These are phyloP conservation scores for Byssoonygena ceratinophila DNA, from an alignment of 2,329 filamentous ascomycete genomes.

Conservation along the genomic window DNA sequence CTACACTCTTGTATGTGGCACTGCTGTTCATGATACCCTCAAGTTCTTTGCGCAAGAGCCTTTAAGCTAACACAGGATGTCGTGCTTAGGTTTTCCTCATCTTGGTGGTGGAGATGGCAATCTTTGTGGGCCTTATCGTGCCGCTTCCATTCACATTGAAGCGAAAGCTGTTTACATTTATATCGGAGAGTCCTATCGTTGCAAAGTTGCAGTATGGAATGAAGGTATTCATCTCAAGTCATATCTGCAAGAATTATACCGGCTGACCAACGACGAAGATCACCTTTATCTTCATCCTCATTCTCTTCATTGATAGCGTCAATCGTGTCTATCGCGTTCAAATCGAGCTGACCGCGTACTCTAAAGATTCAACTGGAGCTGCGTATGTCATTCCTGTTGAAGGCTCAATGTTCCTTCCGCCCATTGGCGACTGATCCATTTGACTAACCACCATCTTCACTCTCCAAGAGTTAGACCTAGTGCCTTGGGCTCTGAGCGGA, in stretches of 20 bases:
- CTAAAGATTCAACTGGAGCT: conserved; percentile 48
- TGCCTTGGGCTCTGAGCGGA: conserved; percentile 81
- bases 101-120: conserved; percentile 41
- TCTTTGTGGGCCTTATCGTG: conserved; percentile 47
- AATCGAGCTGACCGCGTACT: conserved; percentile 65
- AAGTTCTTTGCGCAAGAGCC: not conserved
- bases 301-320: conserved; percentile 95
- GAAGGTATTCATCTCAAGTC: conserved; percentile 48
- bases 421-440: not conserved
- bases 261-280: conserved; percentile 46
- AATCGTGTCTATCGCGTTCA: conserved; percentile 94
- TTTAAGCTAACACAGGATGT: not conserved
- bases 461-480: conserved; percentile 43
- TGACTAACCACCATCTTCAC: conserved; percentile 11
- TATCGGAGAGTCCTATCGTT: conserved; percentile 74
- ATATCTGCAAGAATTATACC: not conserved
- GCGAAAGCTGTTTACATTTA: conserved; percentile 87
- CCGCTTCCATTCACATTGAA: conserved; percentile 80
- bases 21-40: not conserved
- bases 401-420: not conserved
- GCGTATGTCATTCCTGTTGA: conserved; percentile 37
- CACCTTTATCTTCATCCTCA: conserved; percentile 96
- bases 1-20: conserved; percentile 51
- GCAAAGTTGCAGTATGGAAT: conserved; percentile 95
- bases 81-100: conserved; percentile 39